phyloP scores from a whole-genome alignment of 306 rosid genomes.

The Luffa aegyptiaca region DNA sequence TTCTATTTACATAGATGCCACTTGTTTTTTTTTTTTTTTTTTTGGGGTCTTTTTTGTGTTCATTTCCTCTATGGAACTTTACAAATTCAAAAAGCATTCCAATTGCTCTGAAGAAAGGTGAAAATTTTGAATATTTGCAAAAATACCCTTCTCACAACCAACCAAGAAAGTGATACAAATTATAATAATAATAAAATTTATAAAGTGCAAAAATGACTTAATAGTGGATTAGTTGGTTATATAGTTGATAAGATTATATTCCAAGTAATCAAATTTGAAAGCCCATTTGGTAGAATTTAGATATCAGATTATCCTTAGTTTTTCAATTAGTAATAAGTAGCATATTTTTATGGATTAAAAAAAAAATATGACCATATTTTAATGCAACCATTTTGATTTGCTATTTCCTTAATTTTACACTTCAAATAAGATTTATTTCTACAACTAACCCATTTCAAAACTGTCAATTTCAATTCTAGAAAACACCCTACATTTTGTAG shows the following conservation, averaged over 20 bases:
- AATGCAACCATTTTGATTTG: not conserved
- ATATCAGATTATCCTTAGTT: not conserved
- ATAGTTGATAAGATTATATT: not conserved
- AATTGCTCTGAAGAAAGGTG: slow-evolving; percentile 49
- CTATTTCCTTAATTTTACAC: slow-evolving; percentile 4
- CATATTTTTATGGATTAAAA: slow-evolving; percentile 8
- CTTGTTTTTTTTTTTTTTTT: not conserved
- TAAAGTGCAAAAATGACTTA: not conserved
- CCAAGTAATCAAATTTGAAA: too few relatives aligned
- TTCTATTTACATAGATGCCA: slow-evolving; percentile 6
- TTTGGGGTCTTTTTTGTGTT: not conserved
- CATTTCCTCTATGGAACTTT: slow-evolving; percentile 6
- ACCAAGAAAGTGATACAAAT: slow-evolving; percentile 42
- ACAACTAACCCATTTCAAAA: not conserved
- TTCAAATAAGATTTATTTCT: not conserved
- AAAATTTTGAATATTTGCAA: not conserved
- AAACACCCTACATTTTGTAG: not conserved
- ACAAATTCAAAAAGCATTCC: slow-evolving; percentile 30
- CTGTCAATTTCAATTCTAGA: not conserved
- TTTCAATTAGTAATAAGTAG: not conserved
- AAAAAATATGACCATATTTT: too few relatives aligned
- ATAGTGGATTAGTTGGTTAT: not conserved
- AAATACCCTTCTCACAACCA: slow-evolving; percentile 50
- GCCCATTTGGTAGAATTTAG: not conserved
- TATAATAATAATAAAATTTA: too few relatives aligned